Base-by-base conservation (phyloP, 1,284 basidiomycete species). In the Melampsora larici-populina region DNA sequence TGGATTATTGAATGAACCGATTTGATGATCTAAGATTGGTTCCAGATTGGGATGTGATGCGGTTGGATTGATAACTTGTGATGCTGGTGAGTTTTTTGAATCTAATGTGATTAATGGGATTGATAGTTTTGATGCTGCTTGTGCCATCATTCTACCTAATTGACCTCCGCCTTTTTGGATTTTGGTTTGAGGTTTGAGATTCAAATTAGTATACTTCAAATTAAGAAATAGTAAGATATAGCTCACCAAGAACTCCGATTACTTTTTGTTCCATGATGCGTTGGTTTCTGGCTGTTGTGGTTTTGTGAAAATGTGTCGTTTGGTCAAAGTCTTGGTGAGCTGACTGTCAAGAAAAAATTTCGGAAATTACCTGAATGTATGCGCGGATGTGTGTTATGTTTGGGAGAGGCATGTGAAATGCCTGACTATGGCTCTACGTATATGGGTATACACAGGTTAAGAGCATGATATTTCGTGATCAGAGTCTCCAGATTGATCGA, bases 71-170 rank as follows among this genome's bases (percentile, higher is more conserved):
- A 80, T 79, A 81, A 97, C 88, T 84, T 97, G 96, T 85, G 98
- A 99, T 17, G 97, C 96, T 0, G 97, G 97, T 1, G 89, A 89
- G 78, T 88, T 85, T 48, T 88, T 86, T 21, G 93, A 93, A 83
- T 98, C 96, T 67, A 99, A 90, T 80, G 97, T 89, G 49, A 94
- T 86, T n/a, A 96, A 87, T 65, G 91, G 88, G 80, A 98, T 88
- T 82, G 94, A 92, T 78, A 98, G 88, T 49, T 94, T 87, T 13
- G 94, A 90, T 0, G 96, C 96, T 0, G 96, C 91, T 67, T 92
- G 91, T 11, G 91, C 92, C 55, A 99, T 89, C 96, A 99, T 98
- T 60, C 97, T 93, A 65, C 97, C 97, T 21, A 99, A 89, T 85
- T 99, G 96, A 81, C 96, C 96, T 68, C 96, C 97, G 81, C 96